Conservation (phyloP, 768 basidiomycete genomes). For the Cyathus striatus region DNA sequence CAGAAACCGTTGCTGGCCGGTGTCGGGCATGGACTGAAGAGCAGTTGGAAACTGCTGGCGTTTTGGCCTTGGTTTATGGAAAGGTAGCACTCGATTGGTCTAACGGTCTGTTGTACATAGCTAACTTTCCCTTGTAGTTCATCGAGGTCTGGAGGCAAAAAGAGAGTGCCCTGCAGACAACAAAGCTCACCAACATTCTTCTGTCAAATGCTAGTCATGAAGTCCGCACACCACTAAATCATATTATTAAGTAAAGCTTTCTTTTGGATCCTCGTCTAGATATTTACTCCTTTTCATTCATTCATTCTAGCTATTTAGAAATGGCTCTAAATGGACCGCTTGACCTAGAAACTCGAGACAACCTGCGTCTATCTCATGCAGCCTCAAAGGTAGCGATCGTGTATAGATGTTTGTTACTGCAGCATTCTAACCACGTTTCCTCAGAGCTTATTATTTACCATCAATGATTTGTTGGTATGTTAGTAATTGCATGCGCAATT, state of each 20-base stretch:
- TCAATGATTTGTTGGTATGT: slow-evolving; percentile 70
- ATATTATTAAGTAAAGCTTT: slow-evolving; percentile 70
- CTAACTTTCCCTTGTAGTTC: slow-evolving; percentile 41
- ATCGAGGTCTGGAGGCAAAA: slow-evolving; percentile 86
- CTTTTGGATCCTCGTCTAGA: not conserved
- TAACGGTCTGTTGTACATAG: not conserved
- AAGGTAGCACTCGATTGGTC: slow-evolving; percentile 35
- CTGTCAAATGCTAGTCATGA: slow-evolving; percentile 83
- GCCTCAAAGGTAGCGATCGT: slow-evolving; percentile 56
- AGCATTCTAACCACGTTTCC: not conserved
- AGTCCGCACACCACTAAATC: slow-evolving; percentile 74
- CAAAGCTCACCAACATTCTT: slow-evolving; percentile 67
- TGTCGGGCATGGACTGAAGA: slow-evolving; percentile 77
- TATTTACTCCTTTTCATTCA: not conserved
- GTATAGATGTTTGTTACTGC: not conserved
- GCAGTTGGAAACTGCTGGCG: slow-evolving; percentile 76
- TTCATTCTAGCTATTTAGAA: slow-evolving; percentile 57
- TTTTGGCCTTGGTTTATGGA: slow-evolving; percentile 74
- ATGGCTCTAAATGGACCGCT: slow-evolving; percentile 73
- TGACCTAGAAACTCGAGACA: slow-evolving; percentile 69
- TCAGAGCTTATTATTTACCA: slow-evolving; percentile 71
- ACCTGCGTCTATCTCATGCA: slow-evolving; percentile 64
- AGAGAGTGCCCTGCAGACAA: slow-evolving; percentile 66
- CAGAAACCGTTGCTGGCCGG: slow-evolving; percentile 64
- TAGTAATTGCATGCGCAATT: too few relatives aligned